phyloP scores from a whole-genome alignment of 768 basidiomycete genomes.

The Lepiota brunneoincarnata region DNA sequence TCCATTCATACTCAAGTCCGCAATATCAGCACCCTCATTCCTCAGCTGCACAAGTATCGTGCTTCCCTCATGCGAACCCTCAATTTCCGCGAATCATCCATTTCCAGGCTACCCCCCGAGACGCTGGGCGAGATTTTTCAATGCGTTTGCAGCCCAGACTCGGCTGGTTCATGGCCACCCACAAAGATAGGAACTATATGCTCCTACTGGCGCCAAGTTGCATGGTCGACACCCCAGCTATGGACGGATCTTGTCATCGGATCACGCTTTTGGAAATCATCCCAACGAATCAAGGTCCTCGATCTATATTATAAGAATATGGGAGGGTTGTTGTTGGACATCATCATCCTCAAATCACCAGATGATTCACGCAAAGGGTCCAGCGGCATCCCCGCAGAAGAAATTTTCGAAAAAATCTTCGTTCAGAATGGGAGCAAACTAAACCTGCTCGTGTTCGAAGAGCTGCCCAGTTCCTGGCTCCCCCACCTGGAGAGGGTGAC shows the following conservation, averaged over 20 bases:
- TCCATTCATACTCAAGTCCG: neutral
- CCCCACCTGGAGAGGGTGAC: neutral
- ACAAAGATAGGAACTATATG: neutral
- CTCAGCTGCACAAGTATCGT: neutral
- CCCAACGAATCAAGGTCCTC: neutral
- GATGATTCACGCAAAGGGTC: neutral
- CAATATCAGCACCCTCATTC: neutral
- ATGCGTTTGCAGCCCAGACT: neutral
- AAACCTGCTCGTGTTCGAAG: neutral
- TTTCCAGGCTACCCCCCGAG: neutral
- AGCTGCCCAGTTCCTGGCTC: neutral
- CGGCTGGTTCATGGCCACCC: neutral
- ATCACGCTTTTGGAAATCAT: neutral
- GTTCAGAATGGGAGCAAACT: neutral
- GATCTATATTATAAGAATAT: slow-evolving; percentile 4
- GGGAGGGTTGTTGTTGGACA: neutral
- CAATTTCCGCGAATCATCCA: neutral
- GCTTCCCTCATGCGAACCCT: neutral
- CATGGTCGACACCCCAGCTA: neutral
- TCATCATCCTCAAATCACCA: neutral
- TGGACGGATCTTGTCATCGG: neutral
- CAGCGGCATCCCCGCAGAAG: neutral
- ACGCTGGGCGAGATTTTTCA: neutral
- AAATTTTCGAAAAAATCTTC: neutral
- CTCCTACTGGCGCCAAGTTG: neutral